Evolutionary conservation across 164 flowering plant species (phyloP).

Genomic region (Vitis amurensis): DNA sequence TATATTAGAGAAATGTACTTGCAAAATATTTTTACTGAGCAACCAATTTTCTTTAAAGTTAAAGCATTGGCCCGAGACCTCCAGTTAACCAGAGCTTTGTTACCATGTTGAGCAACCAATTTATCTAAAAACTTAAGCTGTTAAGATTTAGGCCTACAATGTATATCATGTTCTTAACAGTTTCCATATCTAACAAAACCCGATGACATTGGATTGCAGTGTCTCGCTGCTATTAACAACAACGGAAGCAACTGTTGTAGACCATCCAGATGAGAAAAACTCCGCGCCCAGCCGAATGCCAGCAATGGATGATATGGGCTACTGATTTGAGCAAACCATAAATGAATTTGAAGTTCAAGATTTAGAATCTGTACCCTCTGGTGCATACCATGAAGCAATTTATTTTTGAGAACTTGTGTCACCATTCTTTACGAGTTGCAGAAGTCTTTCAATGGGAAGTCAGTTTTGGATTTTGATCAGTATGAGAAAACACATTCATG

Average conservation of each 20-base stretch:
- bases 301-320: slow-evolving; percentile 42
- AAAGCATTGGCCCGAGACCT: too few relatives aligned
- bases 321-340: slow-evolving; percentile 7
- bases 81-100: too few relatives aligned
- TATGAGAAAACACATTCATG: background rate
- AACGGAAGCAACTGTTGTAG: slow-evolving; percentile 63
- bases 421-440: background rate
- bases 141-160: background rate
- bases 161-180: background rate
- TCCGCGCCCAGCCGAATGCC: slow-evolving; percentile 53
- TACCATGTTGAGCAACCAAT: too few relatives aligned
- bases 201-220: slow-evolving; percentile 38
- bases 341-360: background rate
- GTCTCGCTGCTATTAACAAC: slow-evolving; percentile 76
- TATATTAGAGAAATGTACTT: background rate
- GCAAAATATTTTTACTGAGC: background rate
- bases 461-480: background rate
- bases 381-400: background rate
- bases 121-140: too few relatives aligned
- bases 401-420: background rate
- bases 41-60: too few relatives aligned
- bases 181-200: background rate
- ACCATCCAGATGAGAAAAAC: slow-evolving; percentile 36
- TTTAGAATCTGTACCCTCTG: background rate
- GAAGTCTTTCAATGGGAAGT: background rate